Evolutionary conservation across 768 basidiomycete species (phyloP), one percentile per base, ranked within the genome.

Genomic region (Rhodosporidiobolus sp.): DNA sequence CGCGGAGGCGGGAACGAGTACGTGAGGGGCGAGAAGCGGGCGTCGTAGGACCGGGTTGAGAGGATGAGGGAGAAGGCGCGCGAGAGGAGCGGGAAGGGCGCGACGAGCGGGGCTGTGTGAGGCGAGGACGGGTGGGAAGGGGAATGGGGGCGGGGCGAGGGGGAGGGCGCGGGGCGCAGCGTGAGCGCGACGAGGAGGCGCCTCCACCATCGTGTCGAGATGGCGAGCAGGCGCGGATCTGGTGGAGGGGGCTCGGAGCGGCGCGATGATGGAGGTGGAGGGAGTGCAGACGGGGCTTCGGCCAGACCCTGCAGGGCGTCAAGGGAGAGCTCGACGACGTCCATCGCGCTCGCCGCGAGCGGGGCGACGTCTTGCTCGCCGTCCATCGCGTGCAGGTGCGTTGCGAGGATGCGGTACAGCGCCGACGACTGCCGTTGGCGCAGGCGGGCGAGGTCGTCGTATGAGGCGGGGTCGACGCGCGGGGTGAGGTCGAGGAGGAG

Each of bases 361-460:
- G 53, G 28, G 1, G 10, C 48, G 32, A 53, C 26, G 34, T 43
- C 30, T 0, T 19, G 60, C 2, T 20, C 30, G 22, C n/a, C 20
- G 52, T 50, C n/a, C 56, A 56, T 26, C 3, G 8, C 50, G 20
- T 57, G 57, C 9, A 65, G 32, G 34, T 58, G 57, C 3, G 58
- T 46, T 52, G 66, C 63, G 14, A 72, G 22, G n/a, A 72, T 34
- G 32, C 74, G 69, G 26, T 65, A 75, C 11, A 75, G 58, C 17
- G 63, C 54, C 1, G 70, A 68, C 6, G 74, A 52, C 66, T 75
- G 74, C 1, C 70, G 67, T 30, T 56, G 43, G 28, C 74, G 63
- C 0, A 75, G 53, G 3, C 30, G 45, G 8, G 48, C 22, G 35
- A 68, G 49, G 2, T 63, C 63, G 35, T 19, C 48, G 24, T 7